Evolutionary conservation across 208 protist genomes (phyloP), one percentile per base, ranked within the genome.

Genomic region (Strigomonas culicis): DNA sequence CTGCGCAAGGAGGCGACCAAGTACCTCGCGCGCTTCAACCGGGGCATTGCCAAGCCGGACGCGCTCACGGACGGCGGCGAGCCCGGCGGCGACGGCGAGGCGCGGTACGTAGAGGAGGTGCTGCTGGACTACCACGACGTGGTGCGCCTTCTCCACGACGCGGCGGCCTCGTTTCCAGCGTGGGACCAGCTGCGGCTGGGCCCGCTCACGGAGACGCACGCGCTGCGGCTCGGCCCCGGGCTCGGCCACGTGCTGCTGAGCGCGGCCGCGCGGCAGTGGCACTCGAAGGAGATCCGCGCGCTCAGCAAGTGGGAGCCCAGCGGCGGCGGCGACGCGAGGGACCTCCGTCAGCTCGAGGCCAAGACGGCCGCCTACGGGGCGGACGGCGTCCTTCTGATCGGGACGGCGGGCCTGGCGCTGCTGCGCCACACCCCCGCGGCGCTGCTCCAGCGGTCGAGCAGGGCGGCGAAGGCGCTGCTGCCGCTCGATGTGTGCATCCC

Each of bases 81-180:
- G 8, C 10, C 49, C 49, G 24, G n/a, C 7, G 49, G 10, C 49
- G n/a, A 55, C 11, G 32, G 27, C 15, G 39, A 44, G 1, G 13
- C 77, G 39, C 81, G 81, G 56, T 84, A 82, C 63, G 76, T 89
- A 44, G 75, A 89, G 71, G 82, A 89, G 65, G 39, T 81, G 30
- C 49, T 85, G 60, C 52, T 75, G 27, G 76, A 89, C n/a, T 89
- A 80, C 75, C 72, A 83, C 52, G 78, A 89, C 55, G 72, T 74
- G 22, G 25, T 66, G 59, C 30, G 17, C 6, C 41, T 83, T 50
- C 63, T 82, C 39, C 30, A 58, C 13, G 63, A 55, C n/a, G 21
- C 53, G 10, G 32, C 7, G 30, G 1, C 3, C 10, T 25, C n/a
- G 2, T 59, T 41, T 36, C 10, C 28, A 6, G 27, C n/a, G 7